A percentile compares a stretch with the other conserved stretches of the same genome.
Conservation (phyloP, 1,284 basidiomycete genomes). For the Xerocomus cyaneibrunnescens region DNA sequence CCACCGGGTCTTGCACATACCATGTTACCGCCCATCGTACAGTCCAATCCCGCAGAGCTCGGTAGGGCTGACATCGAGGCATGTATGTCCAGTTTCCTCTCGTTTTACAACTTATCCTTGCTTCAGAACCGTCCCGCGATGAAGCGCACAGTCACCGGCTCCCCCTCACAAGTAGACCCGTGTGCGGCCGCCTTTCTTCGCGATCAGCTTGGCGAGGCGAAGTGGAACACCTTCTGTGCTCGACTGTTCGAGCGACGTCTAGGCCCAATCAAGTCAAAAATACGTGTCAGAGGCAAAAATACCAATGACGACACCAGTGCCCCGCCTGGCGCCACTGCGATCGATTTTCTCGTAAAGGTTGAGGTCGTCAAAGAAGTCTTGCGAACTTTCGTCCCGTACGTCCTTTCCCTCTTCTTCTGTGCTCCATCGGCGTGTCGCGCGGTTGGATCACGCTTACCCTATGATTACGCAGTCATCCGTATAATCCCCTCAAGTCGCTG, state of each 20-base stretch:
- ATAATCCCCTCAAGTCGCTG: constrained; percentile 50
- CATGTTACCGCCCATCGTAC: constrained; percentile 35
- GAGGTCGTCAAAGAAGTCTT: constrained; percentile 51
- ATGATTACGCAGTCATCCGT: constrained; percentile 43
- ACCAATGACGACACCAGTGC: constrained; percentile 28
- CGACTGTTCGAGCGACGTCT: constrained; percentile 48
- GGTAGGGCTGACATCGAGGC: constrained; percentile 27
- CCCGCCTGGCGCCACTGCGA: constrained; percentile 41
- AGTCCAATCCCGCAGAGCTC: constrained; percentile 33
- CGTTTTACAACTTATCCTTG: constrained; percentile 13
- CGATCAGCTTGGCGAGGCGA: constrained; percentile 43
- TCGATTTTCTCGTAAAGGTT: constrained; percentile 54
- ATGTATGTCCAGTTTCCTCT: not conserved
- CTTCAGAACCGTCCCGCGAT: constrained; percentile 29
- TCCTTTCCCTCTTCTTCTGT: constrained; percentile 15
- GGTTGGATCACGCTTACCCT: constrained; percentile 22
- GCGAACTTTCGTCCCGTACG: constrained; percentile 48
- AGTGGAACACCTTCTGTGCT: constrained; percentile 48
- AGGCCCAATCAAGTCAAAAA: constrained; percentile 38
- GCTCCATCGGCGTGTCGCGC: constrained; percentile 5
- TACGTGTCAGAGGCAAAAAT: constrained; percentile 33
- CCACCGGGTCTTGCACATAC: constrained; percentile 28
- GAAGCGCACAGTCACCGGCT: constrained; percentile 22
- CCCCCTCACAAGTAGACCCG: constrained; percentile 41
- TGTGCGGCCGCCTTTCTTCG: constrained; percentile 45